These are phyloP conservation scores for Pseudopyrenochaeta lycopersici DNA, from an alignment of 2,329 filamentous ascomycete species.

Conservation along the genomic window DNA sequence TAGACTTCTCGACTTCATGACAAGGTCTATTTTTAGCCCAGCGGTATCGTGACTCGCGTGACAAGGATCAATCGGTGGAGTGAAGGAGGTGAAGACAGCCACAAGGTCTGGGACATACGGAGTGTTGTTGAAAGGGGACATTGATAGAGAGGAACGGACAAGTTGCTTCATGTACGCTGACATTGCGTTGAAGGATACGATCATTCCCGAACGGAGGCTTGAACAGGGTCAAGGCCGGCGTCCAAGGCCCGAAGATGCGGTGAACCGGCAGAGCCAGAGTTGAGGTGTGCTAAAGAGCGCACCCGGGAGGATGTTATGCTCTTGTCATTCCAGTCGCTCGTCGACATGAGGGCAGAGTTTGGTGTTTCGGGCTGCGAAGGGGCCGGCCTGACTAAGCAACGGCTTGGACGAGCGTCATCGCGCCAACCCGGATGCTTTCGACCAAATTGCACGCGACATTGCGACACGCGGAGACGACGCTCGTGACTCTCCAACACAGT, in stretches of 20 bases:
- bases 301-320: background rate
- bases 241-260: background rate
- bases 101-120: slow-evolving; percentile 12
- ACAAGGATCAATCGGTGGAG: background rate
- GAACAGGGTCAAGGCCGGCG: background rate
- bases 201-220: background rate
- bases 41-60: slow-evolving; percentile 10
- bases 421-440: slow-evolving; percentile 17
- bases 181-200: background rate
- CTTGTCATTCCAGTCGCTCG: background rate
- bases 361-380: background rate
- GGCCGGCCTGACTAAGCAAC: slow-evolving; percentile 16
- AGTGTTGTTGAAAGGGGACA: slow-evolving; percentile 3
- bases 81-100: slow-evolving; percentile 9
- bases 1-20: background rate
- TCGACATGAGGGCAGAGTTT: slow-evolving; percentile 1
- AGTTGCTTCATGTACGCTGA: background rate
- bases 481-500: slow-evolving; percentile 13
- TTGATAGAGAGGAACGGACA: background rate
- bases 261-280: background rate
- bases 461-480: slow-evolving; percentile 19
- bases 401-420: slow-evolving; percentile 21
- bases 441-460: slow-evolving; percentile 23
- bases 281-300: background rate
- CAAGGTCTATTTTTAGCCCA: slow-evolving; percentile 22